Base-by-base conservation (phyloP, 108 stramenopile species). In the Nitzschia sp. region DNA sequence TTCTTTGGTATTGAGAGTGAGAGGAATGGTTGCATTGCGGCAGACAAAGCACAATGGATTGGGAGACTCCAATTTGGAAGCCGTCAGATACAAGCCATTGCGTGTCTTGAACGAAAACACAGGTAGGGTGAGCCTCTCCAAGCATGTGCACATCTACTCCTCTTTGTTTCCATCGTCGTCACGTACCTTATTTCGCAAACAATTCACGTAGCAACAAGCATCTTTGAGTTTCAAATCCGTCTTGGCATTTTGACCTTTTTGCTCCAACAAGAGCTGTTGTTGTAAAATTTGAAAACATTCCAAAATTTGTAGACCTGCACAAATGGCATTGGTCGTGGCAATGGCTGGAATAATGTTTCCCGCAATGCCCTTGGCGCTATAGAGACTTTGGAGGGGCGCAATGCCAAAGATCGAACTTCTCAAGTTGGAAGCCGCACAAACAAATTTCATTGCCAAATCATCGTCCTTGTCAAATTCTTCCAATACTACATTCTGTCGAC, bases 311-410 rank as follows among this genome's bases (percentile, higher is more conserved):
- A 94, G 68, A 3, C 95, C 94, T 1, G 98, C 97, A 45, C 95
- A 96, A 75, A 99, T 98, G 30, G 99, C 99, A 88, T 99, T 99
- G 58, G 98, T 99, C 15, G 99, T 98, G 49, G 99, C 98, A 82
- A 99, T 97, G 54, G 99, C 99, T 24, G 98, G 98, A 72, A 99
- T 98, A 66, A 99, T 99, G 76, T 99, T 99, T 8, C 98, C 98
- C 13, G 98, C 99, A 51, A 98, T 97, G 29, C 99, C 98, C 84
- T 98, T 99, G 79, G 95, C 92, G 46, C 79, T 82, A 69, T 99
- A 96, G 25, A 85, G 68, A 49, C 80, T 81, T 76, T 93, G 91
- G 35, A 91, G 71, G 25, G 90, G 91, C 35, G 88, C 79, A 77
- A 97, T 97, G 18, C 84, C 71, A 83, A 99, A 99, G 8, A 94